phyloP scores from a whole-genome alignment of 179 eudicot genomes.

The Sideroxylon spinosum region DNA sequence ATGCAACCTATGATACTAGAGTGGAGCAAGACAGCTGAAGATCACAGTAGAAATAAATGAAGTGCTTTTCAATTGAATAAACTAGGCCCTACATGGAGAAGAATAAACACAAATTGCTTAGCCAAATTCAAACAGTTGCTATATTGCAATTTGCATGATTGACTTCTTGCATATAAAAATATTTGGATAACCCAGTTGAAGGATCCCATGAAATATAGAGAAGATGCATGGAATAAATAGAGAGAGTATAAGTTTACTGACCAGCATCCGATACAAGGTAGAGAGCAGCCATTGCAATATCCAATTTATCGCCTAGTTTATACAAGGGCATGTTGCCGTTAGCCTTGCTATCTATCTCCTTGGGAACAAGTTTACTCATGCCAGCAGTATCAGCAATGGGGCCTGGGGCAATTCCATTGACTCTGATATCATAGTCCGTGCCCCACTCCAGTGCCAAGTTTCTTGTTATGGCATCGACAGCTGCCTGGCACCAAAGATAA shows the following conservation, averaged over 20 bases:
- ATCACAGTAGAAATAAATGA: background rate
- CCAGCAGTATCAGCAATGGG: conserved; percentile 92
- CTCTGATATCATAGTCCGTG: conserved; percentile 89
- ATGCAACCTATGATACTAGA: background rate
- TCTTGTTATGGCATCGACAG: conserved; percentile 90
- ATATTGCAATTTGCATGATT: background rate
- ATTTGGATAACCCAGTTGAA: background rate
- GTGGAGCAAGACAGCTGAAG: background rate
- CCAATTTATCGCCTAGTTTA: conserved; percentile 93
- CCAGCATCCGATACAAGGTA: conserved; percentile 94
- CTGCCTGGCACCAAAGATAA: conserved; percentile 50
- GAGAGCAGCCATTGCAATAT: conserved; percentile 92
- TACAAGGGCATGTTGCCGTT: conserved; percentile 69
- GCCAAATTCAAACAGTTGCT: background rate
- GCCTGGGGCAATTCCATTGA: conserved; percentile 96
- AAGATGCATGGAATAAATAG: background rate
- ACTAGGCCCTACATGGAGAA: background rate
- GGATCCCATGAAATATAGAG: background rate
- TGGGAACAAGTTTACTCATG: conserved; percentile 81
- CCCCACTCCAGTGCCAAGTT: conserved; percentile 98
- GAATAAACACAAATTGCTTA: background rate
- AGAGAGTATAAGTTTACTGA: conserved; percentile 25
- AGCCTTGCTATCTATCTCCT: conserved; percentile 47
- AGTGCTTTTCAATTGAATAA: background rate
- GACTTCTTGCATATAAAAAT: background rate